Evolutionary conservation across 495 filamentous ascomycete genomes (phyloP), one percentile per base, ranked within the genome.

Genomic region (Astrothelium macrocarpum): DNA sequence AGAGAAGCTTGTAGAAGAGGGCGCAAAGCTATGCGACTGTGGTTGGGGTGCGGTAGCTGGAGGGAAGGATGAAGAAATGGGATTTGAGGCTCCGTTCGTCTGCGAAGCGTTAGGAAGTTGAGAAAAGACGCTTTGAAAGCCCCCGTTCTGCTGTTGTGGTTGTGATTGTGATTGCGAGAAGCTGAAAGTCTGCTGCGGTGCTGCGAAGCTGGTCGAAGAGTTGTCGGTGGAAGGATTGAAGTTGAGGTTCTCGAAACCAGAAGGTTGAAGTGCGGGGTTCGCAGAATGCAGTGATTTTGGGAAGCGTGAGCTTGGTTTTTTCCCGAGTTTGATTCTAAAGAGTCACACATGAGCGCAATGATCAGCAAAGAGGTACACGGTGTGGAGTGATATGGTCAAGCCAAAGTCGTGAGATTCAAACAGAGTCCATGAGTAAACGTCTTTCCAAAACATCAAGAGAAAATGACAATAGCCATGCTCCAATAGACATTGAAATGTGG

Each of bases 391-490:
- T 49, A 0, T 49, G 45, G 20, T 5, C n/a, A 49, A 5, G 14
- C 20, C 14, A 20, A 23, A 20, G 5, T 49, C 45, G 45, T 5
- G 20, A 23, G 20, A 49, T 49, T 14, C 14, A 18, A 5, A 5
- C 26, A 29, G 25, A n/a, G 25, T 26, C 49, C 9, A 16, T 56
- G 49, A 56, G 16, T 5, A 49, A 18, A 18, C 11, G 45, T 49
- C 20, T 5, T 49, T 49, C 14, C n/a, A 49, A 16, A 5, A 18
- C 45, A 49, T 56, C 5, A 29, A 56, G 49, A 11, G 20, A 14
- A 32, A 56, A 56, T 5, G n/a, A 63, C 61, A 63, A 63, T 53
- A 63, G 59, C 2, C 53, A 12, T 25, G 28, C 42, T 32, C 4
- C 25, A 53, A 20, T 20, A 32, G 32, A 32, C 45, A 63, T 11